These are phyloP conservation scores for Collybia mongolica DNA, from an alignment of 768 basidiomycete genomes.

Conservation along the genomic window DNA sequence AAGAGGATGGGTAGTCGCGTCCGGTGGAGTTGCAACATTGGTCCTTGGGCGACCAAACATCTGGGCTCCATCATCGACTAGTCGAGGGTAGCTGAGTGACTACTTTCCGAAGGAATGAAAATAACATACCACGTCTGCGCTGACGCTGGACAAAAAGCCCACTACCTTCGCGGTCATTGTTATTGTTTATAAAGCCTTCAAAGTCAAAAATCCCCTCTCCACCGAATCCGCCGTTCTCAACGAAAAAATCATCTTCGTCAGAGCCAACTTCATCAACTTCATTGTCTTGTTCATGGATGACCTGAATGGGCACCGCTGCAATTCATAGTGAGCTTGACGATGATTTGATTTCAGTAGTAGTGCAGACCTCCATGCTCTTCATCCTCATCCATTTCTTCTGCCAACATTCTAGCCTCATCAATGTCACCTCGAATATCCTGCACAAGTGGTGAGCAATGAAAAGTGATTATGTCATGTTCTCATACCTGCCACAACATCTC, in stretches of 20 bases:
- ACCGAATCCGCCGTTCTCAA: slow-evolving; percentile 31
- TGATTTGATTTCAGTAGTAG: background rate
- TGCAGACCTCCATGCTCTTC: slow-evolving; percentile 56
- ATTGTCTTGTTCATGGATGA: slow-evolving; percentile 62
- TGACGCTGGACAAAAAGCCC: slow-evolving; percentile 56
- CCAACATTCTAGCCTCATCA: slow-evolving; percentile 40
- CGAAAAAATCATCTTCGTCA: slow-evolving; percentile 62
- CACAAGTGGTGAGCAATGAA: background rate
- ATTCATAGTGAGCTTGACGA: slow-evolving; percentile 3
- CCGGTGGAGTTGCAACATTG: slow-evolving; percentile 49
- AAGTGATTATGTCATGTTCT: slow-evolving; percentile 1
- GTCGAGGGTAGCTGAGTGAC: slow-evolving; percentile 5
- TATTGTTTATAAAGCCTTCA: slow-evolving; percentile 49
- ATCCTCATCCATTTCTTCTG: slow-evolving; percentile 59
- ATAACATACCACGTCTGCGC: slow-evolving; percentile 44
- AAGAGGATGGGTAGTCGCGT: slow-evolving; percentile 80
- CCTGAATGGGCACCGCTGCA: slow-evolving; percentile 44
- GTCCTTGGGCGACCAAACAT: slow-evolving; percentile 66
- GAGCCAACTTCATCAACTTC: slow-evolving; percentile 61
- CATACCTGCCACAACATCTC: slow-evolving; percentile 61
- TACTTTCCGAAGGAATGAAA: slow-evolving; percentile 7
- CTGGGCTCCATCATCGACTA: slow-evolving; percentile 54
- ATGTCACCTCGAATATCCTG: slow-evolving; percentile 56
- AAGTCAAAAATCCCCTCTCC: slow-evolving; percentile 57
- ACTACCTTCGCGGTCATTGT: slow-evolving; percentile 38